Percentiles rank a stretch among this genome's conserved stretches.
phyloP scores from a whole-genome alignment of 176 grass and related monocot genomes.

The Themeda triandra region DNA sequence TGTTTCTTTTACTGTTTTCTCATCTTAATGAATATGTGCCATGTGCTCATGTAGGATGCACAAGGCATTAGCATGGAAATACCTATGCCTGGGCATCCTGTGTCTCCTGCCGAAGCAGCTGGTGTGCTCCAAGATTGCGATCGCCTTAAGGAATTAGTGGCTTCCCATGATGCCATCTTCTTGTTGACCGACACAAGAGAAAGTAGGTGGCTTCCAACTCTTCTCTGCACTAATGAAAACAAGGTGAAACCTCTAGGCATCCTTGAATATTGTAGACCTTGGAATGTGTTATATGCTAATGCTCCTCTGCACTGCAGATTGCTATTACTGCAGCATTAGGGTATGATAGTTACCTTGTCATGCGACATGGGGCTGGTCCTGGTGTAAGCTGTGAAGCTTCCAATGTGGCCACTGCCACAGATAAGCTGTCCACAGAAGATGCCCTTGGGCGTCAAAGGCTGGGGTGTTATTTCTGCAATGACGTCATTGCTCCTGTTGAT shows the following conservation, averaged over 20 bases:
- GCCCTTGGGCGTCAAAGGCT: constrained; percentile 48
- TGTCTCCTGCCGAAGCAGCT: constrained; percentile 62
- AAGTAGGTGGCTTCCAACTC: constrained; percentile 94
- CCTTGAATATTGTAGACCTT: constrained; percentile 21
- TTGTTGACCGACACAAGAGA: constrained; percentile 95
- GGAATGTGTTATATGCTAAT: constrained; percentile 32
- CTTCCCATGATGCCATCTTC: constrained; percentile 83
- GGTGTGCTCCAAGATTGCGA: constrained; percentile 59
- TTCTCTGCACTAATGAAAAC: constrained; percentile 73
- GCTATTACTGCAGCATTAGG: constrained; percentile 91
- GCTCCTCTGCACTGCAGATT: constrained; percentile 48
- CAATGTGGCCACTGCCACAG: constrained; percentile 12
- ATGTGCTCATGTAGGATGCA: constrained; percentile 57
- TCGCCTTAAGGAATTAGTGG: constrained; percentile 53
- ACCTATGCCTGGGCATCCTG: constrained; percentile 93
- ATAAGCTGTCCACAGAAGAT: constrained; percentile 40
- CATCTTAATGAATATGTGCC: constrained; percentile 14
- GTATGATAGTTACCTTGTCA: constrained; percentile 96
- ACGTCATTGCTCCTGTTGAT: constrained; percentile 91
- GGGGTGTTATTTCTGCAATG: constrained; percentile 95
- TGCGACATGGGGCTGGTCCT: constrained; percentile 90
- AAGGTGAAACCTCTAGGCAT: constrained; percentile 49
- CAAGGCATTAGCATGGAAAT: constrained; percentile 71
- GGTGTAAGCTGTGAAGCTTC: constrained; percentile 35
- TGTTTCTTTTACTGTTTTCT: neutral